Conservation (phyloP, 805 yeast genomes). For the Wickerhamomyces hampshirensis region DNA sequence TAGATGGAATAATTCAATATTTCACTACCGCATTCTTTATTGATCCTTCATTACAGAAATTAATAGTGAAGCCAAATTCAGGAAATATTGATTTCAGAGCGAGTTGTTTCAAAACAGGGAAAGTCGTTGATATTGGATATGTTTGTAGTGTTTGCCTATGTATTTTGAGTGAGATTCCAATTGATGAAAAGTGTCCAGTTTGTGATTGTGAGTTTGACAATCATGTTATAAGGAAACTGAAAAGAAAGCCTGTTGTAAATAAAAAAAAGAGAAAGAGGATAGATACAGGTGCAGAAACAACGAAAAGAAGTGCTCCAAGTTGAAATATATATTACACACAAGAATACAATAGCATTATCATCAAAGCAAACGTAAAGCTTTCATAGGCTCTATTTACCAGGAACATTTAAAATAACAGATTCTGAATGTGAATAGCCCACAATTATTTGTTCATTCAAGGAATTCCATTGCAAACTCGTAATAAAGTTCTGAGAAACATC, state of each 20-base stretch:
- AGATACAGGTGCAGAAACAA: conserved; percentile 11
- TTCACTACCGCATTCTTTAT: conserved; percentile 77
- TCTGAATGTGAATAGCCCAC: conserved; percentile 29
- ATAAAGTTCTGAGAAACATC: conserved; percentile 22
- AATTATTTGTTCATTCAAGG: conserved; percentile 23
- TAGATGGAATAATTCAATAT: conserved; percentile 78
- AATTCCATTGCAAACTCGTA: conserved; percentile 32
- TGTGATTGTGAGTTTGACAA: conserved; percentile 78
- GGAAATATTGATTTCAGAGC: conserved; percentile 90
- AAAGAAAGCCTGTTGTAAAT: conserved; percentile 53
- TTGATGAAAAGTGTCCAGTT: conserved; percentile 70
- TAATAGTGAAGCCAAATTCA: conserved; percentile 75
- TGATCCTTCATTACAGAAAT: conserved; percentile 78
- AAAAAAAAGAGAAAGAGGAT: conserved; percentile 32
- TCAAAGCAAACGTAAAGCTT: too few species aligned
- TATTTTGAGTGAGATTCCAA: conserved; percentile 65
- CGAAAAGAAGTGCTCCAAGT: background rate
- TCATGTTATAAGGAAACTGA: conserved; percentile 50
- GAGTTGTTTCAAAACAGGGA: conserved; percentile 87
- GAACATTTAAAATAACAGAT: conserved; percentile 21
- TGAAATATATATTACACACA: too few species aligned
- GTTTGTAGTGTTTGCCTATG: conserved; percentile 95
- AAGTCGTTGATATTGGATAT: conserved; percentile 86
- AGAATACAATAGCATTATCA: too few species aligned
- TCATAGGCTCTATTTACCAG: too few species aligned